Evolutionary conservation across 306 rosid genomes (phyloP), one percentile per base, ranked within the genome.

Genomic region (Begonia fuchsioides): DNA sequence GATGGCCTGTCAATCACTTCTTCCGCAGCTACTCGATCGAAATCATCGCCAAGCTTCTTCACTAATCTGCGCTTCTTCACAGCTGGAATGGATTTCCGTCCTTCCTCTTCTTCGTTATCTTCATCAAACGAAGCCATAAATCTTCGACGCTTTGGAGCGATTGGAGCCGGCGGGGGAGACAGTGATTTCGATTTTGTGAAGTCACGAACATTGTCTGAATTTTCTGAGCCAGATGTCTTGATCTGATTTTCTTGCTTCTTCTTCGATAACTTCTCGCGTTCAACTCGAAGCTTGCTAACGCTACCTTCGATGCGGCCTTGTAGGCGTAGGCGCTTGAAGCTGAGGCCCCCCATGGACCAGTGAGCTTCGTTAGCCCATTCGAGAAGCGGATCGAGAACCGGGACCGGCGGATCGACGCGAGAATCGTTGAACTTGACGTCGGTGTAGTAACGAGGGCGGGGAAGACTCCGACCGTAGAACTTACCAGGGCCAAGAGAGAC

Each of bases 301-400:
- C 59, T 74, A 38, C 97, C 97, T 43, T 84, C 97, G 39, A 90
- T 81, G 15, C 75, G 80, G 17, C 97, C 97, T 50, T 76, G 90
- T 32, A 79, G 72, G 3, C 92, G 76, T 47, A 85, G 75, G 61
- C 94, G 94, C 32, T 68, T 73, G 77, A 63, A 61, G 68, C 72
- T 71, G 50, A 85, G 75, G 5, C 98, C 95, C 0, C 95, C 98
- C 95, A 90, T 85, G 60, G 95, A 75, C 94, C 98, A 90, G 71
- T 90, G 94, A 45, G 98, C 96, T 53, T 85, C 83, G n/a, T 65
- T 18, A 52, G 95, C 93, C 94, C 98, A 85, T 0, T 73, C 69
- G 49, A 90, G 65, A 1, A 90, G 16, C 0, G 94, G 83, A 20
- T 79, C 93, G 18, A 51, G 35, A 16, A 90, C 78, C 35, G 92